Percentiles rank a stretch among this genome's conserved stretches.
These are phyloP conservation scores for Golubevia sp. DNA, from an alignment of 1,284 basidiomycete genomes.

Conservation along the genomic window DNA sequence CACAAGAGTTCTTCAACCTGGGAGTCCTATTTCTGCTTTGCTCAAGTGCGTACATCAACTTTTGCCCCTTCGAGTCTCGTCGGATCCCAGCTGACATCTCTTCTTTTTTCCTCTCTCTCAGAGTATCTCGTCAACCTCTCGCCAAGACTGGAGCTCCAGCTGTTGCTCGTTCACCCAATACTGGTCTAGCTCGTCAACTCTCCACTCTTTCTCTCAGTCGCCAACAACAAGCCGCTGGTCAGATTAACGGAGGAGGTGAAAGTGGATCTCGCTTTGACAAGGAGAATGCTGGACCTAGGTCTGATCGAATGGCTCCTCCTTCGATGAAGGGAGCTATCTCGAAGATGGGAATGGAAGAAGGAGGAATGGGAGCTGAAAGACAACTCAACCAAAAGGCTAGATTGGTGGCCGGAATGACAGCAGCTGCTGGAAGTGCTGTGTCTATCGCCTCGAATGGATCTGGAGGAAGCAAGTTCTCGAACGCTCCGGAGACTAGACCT, in stretches of 20 bases:
- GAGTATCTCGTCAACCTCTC: background rate
- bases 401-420: slow-evolving; percentile 21
- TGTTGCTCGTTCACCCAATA: background rate
- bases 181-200: background rate
- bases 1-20: slow-evolving; percentile 53
- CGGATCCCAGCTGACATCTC: background rate
- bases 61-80: background rate
- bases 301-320: background rate
- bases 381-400: slow-evolving; percentile 34
- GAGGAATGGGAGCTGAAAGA: background rate
- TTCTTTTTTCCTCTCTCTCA: background rate
- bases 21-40: slow-evolving; percentile 52
- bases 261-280: background rate
- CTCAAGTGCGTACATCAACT: slow-evolving; percentile 23
- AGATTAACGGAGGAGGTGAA: background rate
- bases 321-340: background rate
- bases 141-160: background rate
- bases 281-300: background rate
- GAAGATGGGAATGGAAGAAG: background rate
- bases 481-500: background rate
- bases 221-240: background rate
- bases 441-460: slow-evolving; percentile 1
- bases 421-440: slow-evolving; percentile 5
- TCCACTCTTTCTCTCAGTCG: background rate
- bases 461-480: background rate